Evolutionary conservation across 306 rosid species (phyloP).

Genomic region (Clitoria ternatea): DNA sequence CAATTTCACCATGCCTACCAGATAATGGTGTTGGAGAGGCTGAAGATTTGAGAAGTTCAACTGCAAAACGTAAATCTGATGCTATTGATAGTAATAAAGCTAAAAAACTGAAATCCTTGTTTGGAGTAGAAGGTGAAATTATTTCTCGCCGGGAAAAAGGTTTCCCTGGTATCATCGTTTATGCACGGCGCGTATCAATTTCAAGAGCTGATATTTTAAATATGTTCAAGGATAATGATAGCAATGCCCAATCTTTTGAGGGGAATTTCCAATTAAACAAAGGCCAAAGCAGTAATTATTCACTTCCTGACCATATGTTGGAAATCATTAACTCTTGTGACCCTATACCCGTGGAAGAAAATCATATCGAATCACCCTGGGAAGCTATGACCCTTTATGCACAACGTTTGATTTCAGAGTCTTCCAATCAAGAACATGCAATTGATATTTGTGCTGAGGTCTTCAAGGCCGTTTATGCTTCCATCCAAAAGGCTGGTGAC

Average conservation of each 20-base stretch:
- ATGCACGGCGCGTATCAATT: conserved; percentile 41
- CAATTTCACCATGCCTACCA: conserved; percentile 70
- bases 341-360: conserved; percentile 32
- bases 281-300: conserved; percentile 22
- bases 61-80: conserved; percentile 66
- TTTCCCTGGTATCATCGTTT: conserved; percentile 72
- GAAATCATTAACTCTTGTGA: conserved; percentile 41
- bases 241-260: conserved; percentile 28
- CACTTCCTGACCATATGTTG: conserved; percentile 37
- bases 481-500: conserved; percentile 85
- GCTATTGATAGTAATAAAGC: conserved; percentile 47
- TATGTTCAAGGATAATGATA: conserved; percentile 43
- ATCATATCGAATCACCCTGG: conserved; percentile 57
- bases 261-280: conserved; percentile 21
- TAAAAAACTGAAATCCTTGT: conserved; percentile 57
- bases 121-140: conserved; percentile 72
- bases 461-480: conserved; percentile 56
- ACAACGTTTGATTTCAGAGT: conserved; percentile 32
- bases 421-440: conserved; percentile 41
- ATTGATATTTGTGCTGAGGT: conserved; percentile 49
- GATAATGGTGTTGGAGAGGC: conserved; percentile 87
- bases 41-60: conserved; percentile 75
- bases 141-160: conserved; percentile 97
- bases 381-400: conserved; percentile 75
- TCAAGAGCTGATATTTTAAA: conserved; percentile 54